Conservation (phyloP, 148 eudicot genomes). For the Silene uniflora region DNA sequence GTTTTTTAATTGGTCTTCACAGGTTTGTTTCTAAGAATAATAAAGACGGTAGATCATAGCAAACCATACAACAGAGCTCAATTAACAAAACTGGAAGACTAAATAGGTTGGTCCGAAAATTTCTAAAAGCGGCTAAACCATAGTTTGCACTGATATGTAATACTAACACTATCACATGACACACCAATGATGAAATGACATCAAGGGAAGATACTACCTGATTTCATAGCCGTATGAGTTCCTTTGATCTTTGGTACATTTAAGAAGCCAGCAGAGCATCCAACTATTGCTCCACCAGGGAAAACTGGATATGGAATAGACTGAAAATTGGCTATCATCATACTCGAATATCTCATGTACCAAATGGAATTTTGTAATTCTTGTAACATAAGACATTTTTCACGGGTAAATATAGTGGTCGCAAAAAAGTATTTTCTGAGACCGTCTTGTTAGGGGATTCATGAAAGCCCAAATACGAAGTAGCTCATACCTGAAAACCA, state of each 20-base stretch:
- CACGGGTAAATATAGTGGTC: not conserved
- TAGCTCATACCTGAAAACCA: conserved; percentile 79
- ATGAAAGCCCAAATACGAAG: not conserved
- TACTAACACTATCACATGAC: not conserved
- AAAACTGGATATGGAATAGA: conserved; percentile 98
- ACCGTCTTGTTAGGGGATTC: not conserved
- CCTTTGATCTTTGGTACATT: conserved; percentile 98
- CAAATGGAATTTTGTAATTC: conserved; percentile 1
- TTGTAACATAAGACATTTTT: conserved; percentile 2
- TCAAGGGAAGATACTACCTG: conserved; percentile 43
- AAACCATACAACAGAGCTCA: not conserved
- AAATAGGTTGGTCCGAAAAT: not conserved
- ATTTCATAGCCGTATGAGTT: conserved; percentile 97
- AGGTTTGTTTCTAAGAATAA: not conserved
- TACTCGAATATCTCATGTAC: conserved; percentile 28
- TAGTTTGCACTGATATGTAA: not conserved
- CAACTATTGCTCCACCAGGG: conserved; percentile 96
- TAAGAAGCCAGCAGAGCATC: conserved; percentile 97
- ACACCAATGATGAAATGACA: not conserved
- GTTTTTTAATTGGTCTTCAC: too few relatives aligned
- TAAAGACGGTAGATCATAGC: not conserved
- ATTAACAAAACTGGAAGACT: not conserved
- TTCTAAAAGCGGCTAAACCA: not conserved
- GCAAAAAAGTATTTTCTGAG: not conserved
- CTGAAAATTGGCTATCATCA: conserved; percentile 79